These are phyloP conservation scores for Zangia roseola DNA, from an alignment of 768 basidiomycete genomes.

Conservation along the genomic window DNA sequence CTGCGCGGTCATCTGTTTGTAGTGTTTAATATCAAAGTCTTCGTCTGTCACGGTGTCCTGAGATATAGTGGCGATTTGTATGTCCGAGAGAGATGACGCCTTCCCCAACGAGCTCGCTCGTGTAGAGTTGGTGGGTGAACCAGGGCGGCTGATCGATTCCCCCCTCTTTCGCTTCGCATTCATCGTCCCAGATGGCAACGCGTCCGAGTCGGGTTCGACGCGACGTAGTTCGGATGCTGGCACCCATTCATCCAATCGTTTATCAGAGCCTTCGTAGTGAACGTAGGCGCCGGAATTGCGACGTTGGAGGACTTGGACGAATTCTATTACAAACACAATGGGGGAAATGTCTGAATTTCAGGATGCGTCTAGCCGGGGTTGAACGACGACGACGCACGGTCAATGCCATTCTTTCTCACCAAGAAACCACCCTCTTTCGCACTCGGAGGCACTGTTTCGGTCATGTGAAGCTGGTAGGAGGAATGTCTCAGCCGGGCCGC, in stretches of 20 bases:
- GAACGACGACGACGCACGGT: conserved; percentile 34
- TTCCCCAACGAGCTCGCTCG: conserved; percentile 22
- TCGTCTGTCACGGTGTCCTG: conserved; percentile 58
- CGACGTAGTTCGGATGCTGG: conserved; percentile 39
- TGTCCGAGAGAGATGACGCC: conserved; percentile 6
- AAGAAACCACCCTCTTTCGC: conserved; percentile 12
- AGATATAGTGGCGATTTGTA: conserved; percentile 11
- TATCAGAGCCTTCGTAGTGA: conserved; percentile 71
- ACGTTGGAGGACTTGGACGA: conserved; percentile 53
- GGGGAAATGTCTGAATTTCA: conserved; percentile 7
- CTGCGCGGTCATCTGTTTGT: conserved; percentile 63
- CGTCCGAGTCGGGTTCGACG: conserved; percentile 26
- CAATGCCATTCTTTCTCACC: conserved; percentile 34
- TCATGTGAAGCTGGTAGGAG: conserved; percentile 17
- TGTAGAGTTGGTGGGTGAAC: conserved; percentile 21
- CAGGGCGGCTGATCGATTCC: conserved; percentile 12
- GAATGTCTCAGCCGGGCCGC: neutral
- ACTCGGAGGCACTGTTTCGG: conserved; percentile 10
- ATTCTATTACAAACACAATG: conserved; percentile 29
- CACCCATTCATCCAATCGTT: conserved; percentile 76
- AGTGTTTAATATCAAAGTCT: conserved; percentile 66
- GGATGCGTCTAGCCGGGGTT: conserved; percentile 5
- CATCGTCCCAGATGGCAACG: conserved; percentile 18
- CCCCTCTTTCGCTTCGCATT: conserved; percentile 36
- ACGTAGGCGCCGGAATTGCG: conserved; percentile 52